A percentile compares a stretch with the other conserved stretches of the same genome.
Conservation (phyloP, 129 eudicot genomes). For the Erigeron canadensis region DNA sequence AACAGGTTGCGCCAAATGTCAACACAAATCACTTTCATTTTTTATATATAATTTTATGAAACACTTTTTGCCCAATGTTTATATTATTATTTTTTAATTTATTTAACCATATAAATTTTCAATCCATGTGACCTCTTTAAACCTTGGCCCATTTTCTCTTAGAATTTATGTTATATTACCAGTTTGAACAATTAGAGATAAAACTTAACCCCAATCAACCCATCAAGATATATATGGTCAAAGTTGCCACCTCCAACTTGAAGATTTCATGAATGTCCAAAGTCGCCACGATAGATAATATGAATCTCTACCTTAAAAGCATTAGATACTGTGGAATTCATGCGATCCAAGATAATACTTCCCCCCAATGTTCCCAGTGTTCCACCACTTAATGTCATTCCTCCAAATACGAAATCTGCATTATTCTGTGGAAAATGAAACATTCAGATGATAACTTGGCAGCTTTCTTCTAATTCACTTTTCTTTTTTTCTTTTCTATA, state of each 20-base stretch:
- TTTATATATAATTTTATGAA: too few species aligned
- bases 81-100: background rate
- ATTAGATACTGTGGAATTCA: conserved; percentile 76
- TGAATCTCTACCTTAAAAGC: conserved; percentile 74
- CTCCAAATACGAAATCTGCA: conserved; percentile 92
- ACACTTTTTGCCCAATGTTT: background rate
- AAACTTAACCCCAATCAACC: background rate
- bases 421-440: conserved; percentile 46
- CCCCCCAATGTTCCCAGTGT: conserved; percentile 83
- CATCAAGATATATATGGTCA: background rate
- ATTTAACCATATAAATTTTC: background rate
- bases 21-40: background rate
- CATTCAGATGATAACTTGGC: conserved; percentile 1
- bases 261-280: background rate
- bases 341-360: conserved; percentile 62
- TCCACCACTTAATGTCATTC: conserved; percentile 81
- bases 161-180: background rate
- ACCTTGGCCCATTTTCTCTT: background rate
- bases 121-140: background rate
- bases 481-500: background rate
- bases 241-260: background rate
- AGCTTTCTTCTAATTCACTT: background rate
- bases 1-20: background rate
- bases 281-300: background rate
- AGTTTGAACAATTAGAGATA: background rate